Evolutionary conservation across 2,329 filamentous ascomycete species (phyloP).

Genomic region (Parastagonospora nodorum): DNA sequence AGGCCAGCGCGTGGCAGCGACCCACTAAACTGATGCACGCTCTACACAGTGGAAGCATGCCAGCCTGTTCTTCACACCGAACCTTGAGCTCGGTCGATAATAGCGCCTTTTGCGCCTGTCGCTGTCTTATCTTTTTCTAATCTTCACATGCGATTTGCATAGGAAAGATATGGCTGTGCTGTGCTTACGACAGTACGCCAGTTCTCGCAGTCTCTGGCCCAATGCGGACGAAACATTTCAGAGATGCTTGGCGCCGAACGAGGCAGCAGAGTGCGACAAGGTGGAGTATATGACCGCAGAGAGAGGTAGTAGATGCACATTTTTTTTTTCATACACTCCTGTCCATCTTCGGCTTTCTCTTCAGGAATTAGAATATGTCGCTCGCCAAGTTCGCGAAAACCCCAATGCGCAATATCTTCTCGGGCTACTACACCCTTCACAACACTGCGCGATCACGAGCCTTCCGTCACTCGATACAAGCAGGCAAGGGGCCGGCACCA

Average conservation of each 20-base stretch:
- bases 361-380: not conserved
- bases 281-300: slow-evolving; percentile 6
- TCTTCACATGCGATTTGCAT: not conserved
- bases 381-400: not conserved
- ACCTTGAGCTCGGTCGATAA: too few relatives aligned
- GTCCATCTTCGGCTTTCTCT: not conserved
- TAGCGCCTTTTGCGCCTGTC: not conserved
- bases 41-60: too few relatives aligned
- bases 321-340: not conserved
- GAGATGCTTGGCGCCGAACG: slow-evolving; percentile 9
- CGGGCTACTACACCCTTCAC: not conserved
- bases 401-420: not conserved
- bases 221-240: slow-evolving; percentile 29
- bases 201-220: slow-evolving; percentile 29
- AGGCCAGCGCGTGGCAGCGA: too few relatives aligned
- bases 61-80: too few relatives aligned
- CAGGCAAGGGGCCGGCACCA: not conserved
- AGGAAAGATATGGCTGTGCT: not conserved
- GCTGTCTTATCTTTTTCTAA: not conserved
- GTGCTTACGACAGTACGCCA: too few relatives aligned
- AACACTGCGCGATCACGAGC: not conserved
- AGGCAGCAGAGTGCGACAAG: slow-evolving; percentile 13
- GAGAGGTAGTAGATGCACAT: not conserved
- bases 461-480: not conserved
- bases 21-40: too few relatives aligned